A percentile compares a stretch with the other conserved stretches of the same genome.
These are phyloP conservation scores for Tetraselmis striata DNA, from an alignment of 139 green algal species.

Conservation along the genomic window DNA sequence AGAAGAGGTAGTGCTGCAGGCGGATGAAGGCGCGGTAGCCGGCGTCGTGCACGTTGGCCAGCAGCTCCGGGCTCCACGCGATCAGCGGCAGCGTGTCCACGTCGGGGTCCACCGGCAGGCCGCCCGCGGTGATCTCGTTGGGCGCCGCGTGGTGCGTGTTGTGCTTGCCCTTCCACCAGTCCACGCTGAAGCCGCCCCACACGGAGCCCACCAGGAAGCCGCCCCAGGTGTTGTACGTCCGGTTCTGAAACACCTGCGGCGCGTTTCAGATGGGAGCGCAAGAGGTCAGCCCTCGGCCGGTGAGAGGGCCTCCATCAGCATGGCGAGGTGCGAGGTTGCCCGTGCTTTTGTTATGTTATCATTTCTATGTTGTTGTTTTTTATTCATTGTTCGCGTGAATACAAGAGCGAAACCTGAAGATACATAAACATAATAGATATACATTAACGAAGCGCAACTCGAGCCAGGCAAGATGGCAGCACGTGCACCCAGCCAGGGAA, in stretches of 20 bases:
- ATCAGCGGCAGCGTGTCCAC: conserved; percentile 73
- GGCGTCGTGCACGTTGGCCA: conserved; percentile 22
- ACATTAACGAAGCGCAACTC: no score
- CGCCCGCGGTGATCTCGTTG: conserved; percentile 48
- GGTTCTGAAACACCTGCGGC: background rate
- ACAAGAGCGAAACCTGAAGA: no score
- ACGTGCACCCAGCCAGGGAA: no score
- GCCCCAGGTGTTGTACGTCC: background rate
- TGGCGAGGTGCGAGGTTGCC: no score
- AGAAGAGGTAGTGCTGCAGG: conserved; percentile 55
- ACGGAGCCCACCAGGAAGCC: background rate
- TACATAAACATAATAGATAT: no score
- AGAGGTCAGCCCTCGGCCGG: no score
- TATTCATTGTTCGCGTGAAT: no score
- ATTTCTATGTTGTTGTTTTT: no score
- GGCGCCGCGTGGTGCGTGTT: conserved; percentile 63
- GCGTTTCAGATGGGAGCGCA: no score
- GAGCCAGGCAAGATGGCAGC: no score
- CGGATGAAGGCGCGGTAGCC: conserved; percentile 27
- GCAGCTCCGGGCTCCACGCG: conserved; percentile 55
- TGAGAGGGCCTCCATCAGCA: no score
- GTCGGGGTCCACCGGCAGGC: conserved; percentile 53
- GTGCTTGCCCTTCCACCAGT: conserved; percentile 77
- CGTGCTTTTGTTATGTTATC: no score
- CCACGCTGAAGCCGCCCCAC: conserved; percentile 41